Evolutionary conservation across 306 rosid species (phyloP).

Genomic region (Acacia confusa): DNA sequence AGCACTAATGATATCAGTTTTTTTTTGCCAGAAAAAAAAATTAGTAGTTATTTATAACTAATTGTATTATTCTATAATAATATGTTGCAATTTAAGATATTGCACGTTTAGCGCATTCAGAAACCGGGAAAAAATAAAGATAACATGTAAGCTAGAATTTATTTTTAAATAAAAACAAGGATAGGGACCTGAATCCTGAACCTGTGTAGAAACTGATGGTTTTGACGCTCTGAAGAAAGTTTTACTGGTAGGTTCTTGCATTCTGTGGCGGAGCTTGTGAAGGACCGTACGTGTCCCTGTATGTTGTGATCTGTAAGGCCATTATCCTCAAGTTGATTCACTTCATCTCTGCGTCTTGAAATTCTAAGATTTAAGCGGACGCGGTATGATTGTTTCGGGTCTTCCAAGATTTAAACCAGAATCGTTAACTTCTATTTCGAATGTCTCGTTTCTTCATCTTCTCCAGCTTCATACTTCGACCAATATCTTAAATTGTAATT

Average conservation of each 20-base stretch:
- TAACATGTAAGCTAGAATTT: not conserved
- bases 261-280: not conserved
- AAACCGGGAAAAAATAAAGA: not conserved
- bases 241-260: no score
- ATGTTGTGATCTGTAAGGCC: not conserved
- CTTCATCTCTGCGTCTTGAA: not conserved
- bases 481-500: not conserved
- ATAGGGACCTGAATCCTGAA: not conserved
- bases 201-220: not conserved
- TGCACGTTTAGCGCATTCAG: not conserved
- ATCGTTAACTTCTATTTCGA: not conserved
- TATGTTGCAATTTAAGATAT: not conserved
- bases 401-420: not conserved
- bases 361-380: not conserved
- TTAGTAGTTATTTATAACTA: no score
- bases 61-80: not conserved
- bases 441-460: constrained; percentile 6
- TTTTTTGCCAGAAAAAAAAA: no score
- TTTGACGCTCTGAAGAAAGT: not conserved
- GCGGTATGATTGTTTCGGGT: not conserved
- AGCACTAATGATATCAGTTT: no score
- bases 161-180: not conserved
- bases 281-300: not conserved
- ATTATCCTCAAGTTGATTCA: not conserved
- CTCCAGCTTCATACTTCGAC: not conserved